Percentiles rank a stretch among this genome's conserved stretches.
Evolutionary conservation across 805 yeast species (phyloP).

Genomic region (Isabelozyma gotoi): DNA sequence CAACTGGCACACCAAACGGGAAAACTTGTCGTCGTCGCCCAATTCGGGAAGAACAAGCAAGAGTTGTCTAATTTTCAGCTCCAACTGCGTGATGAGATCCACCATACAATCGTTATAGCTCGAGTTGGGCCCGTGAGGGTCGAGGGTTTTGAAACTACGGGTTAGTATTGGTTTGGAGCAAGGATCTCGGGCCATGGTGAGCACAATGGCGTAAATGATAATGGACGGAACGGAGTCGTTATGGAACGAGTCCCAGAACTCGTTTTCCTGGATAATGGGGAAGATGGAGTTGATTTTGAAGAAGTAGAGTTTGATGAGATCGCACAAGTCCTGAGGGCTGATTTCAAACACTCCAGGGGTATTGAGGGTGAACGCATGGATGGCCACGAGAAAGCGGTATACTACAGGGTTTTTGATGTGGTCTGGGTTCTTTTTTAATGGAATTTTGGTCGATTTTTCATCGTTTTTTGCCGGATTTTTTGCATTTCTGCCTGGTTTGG

Average conservation of each 20-base stretch:
- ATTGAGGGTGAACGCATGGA: constrained; percentile 39
- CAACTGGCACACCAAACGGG: constrained; percentile 16
- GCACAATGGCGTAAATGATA: constrained; percentile 41
- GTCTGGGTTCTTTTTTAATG: background rate
- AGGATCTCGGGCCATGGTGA: constrained; percentile 41
- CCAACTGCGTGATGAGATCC: constrained; percentile 12
- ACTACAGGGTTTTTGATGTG: constrained; percentile 1
- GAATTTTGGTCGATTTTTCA: background rate
- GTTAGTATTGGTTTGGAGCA: constrained; percentile 16
- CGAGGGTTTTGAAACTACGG: constrained; percentile 8
- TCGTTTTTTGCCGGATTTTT: background rate
- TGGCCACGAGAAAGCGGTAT: constrained; percentile 26
- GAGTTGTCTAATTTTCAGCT: constrained; percentile 19
- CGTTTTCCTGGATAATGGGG: constrained; percentile 41
- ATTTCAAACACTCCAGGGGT: constrained; percentile 11
- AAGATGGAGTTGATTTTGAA: constrained; percentile 37
- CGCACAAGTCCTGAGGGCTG: constrained; percentile 3
- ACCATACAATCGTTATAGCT: constrained; percentile 4
- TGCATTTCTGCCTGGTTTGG: no score
- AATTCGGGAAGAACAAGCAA: constrained; percentile 19
- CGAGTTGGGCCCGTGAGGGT: background rate
- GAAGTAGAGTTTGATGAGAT: constrained; percentile 37
- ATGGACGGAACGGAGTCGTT: constrained; percentile 37
- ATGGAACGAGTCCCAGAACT: constrained; percentile 34
- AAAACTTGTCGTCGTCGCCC: constrained; percentile 19